Conservation (phyloP, 179 eudicot genomes). For the Corrigiola litoralis region DNA sequence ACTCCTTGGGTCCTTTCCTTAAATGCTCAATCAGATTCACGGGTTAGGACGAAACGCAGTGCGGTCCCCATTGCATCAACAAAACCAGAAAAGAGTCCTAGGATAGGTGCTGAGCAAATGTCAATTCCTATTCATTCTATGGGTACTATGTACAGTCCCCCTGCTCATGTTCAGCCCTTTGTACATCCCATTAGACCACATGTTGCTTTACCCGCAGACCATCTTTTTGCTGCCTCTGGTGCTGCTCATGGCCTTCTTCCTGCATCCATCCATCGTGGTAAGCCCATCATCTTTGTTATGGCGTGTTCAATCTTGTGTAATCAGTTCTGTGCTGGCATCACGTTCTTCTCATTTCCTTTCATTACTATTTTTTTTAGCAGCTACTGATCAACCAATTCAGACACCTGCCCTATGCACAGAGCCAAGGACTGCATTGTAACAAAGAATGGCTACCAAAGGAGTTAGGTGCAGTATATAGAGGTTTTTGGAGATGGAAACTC, state of each 20-base stretch:
- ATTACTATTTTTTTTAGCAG: no score
- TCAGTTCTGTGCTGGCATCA: neutral
- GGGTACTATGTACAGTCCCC: neutral
- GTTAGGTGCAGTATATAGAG: no score
- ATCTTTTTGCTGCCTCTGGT: conserved; percentile 7
- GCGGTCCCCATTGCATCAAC: neutral
- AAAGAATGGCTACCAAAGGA: no score
- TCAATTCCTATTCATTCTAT: neutral
- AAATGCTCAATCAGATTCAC: neutral
- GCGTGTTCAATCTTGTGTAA: no score
- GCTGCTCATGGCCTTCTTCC: neutral
- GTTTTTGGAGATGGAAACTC: no score
- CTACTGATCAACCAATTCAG: no score
- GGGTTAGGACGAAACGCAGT: neutral
- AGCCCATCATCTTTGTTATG: neutral
- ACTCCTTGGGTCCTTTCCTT: neutral
- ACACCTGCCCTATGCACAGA: no score
- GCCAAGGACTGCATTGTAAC: no score
- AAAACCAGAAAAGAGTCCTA: neutral
- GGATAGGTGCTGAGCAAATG: neutral
- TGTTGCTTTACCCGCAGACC: neutral
- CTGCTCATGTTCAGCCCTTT: neutral
- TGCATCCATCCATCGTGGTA: neutral
- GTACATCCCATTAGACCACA: conserved; percentile 4
- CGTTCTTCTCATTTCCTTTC: neutral